These are phyloP conservation scores for Umbellularia californica DNA, from an alignment of 164 flowering plant genomes.

Conservation along the genomic window DNA sequence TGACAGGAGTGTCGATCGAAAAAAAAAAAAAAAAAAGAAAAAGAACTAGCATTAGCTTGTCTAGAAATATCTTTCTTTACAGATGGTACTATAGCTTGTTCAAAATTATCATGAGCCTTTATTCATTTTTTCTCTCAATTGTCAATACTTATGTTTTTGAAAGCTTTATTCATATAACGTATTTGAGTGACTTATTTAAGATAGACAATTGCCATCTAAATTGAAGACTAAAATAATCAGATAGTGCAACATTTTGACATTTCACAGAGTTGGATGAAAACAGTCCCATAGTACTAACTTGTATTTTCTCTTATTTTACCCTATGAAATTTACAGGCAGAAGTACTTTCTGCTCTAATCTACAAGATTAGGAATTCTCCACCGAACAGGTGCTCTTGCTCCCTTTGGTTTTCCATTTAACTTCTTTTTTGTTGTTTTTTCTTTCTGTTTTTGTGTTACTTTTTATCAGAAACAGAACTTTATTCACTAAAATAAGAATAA, in stretches of 20 bases:
- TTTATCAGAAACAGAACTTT: background rate
- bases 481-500: background rate
- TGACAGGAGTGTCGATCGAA: too few relatives aligned
- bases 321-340: slow-evolving; percentile 54
- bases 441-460: background rate
- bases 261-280: background rate
- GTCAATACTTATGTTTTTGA: background rate
- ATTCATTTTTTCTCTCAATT: too few relatives aligned
- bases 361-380: slow-evolving; percentile 72
- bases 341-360: slow-evolving; percentile 68
- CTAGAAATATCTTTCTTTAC: too few relatives aligned
- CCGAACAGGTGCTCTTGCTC: slow-evolving; percentile 59
- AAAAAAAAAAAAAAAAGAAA: too few relatives aligned
- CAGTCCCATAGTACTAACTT: background rate
- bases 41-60: too few relatives aligned
- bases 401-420: background rate
- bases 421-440: background rate
- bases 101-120: too few relatives aligned
- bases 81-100: background rate
- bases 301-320: background rate
- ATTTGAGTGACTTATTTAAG: background rate
- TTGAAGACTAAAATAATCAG: background rate
- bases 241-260: background rate
- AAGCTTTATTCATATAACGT: background rate
- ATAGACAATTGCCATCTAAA: background rate